Percentiles rank a stretch among this genome's conserved stretches.
Evolutionary conservation across 139 green algal species (phyloP).

Genomic region (Chlamydomonas applanata): DNA sequence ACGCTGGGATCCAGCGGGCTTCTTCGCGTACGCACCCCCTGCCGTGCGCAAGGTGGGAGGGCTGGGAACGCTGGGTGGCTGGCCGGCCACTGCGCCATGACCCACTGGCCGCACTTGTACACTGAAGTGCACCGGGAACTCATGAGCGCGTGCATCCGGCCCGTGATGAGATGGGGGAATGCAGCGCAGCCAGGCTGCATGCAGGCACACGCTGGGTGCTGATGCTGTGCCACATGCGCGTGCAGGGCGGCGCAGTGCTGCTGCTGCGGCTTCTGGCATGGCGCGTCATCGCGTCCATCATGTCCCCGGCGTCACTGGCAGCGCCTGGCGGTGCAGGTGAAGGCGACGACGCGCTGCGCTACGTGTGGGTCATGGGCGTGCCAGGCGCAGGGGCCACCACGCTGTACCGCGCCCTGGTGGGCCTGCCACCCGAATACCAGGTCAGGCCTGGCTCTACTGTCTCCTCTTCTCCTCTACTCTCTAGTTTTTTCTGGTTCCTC

Average conservation of each 20-base stretch:
- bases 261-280: constrained; percentile 36
- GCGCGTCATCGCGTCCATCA: constrained; percentile 16
- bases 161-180: too few relatives aligned
- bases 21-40: constrained; percentile 19
- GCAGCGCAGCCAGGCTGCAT: too few relatives aligned
- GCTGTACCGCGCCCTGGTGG: constrained; percentile 17
- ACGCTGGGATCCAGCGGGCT: constrained; percentile 13
- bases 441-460: too few relatives aligned
- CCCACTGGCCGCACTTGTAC: too few relatives aligned
- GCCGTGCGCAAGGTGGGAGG: constrained; percentile 13
- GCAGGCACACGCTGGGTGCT: neutral
- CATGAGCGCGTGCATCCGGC: too few relatives aligned
- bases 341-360: constrained; percentile 19
- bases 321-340: neutral
- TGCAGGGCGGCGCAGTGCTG: constrained; percentile 31
- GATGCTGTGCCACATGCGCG: neutral
- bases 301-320: neutral
- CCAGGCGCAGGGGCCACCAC: constrained; percentile 12
- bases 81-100: too few relatives aligned
- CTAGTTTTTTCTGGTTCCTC: too few relatives aligned
- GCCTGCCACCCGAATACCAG: constrained; percentile 28
- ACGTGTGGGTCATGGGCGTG: constrained; percentile 30
- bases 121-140: too few relatives aligned
- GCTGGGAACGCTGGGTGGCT: neutral
- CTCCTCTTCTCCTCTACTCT: too few relatives aligned